These are phyloP conservation scores for Hypholoma fasciculare DNA, from an alignment of 768 basidiomycete species.

Conservation along the genomic window DNA sequence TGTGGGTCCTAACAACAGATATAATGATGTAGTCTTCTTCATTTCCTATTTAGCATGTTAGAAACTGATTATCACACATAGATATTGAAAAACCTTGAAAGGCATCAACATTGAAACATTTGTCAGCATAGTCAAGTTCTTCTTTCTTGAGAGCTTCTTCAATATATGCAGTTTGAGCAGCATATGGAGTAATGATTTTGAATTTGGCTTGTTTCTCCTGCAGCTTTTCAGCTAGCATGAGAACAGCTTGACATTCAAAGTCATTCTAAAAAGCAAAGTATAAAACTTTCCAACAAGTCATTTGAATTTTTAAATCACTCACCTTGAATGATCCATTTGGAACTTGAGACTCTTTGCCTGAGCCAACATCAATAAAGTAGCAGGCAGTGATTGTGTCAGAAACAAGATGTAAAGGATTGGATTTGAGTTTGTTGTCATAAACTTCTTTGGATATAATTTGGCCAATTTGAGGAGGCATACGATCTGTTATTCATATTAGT, in stretches of 20 bases:
- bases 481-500: constrained; percentile 44
- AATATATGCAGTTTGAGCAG: constrained; percentile 62
- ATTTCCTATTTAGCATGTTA: constrained; percentile 53
- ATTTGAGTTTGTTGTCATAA: constrained; percentile 62
- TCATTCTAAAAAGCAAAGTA: constrained; percentile 47
- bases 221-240: constrained; percentile 58
- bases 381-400: constrained; percentile 48
- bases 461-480: constrained; percentile 84
- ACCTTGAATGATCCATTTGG: constrained; percentile 36
- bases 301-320: too few relatives aligned
- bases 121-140: constrained; percentile 63
- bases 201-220: constrained; percentile 49
- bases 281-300: neutral
- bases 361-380: constrained; percentile 60
- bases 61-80: neutral
- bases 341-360: constrained; percentile 33
- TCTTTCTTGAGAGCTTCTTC: constrained; percentile 54
- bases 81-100: constrained; percentile 62
- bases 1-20: constrained; percentile 60
- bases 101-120: constrained; percentile 82
- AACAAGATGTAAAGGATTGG: constrained; percentile 50
- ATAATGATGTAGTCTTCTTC: constrained; percentile 80
- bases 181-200: constrained; percentile 82
- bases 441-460: constrained; percentile 66
- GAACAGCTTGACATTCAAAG: constrained; percentile 53